Base-by-base conservation (phyloP, 2,329 filamentous ascomycete genomes). In the Sporothrix variecibatus region DNA sequence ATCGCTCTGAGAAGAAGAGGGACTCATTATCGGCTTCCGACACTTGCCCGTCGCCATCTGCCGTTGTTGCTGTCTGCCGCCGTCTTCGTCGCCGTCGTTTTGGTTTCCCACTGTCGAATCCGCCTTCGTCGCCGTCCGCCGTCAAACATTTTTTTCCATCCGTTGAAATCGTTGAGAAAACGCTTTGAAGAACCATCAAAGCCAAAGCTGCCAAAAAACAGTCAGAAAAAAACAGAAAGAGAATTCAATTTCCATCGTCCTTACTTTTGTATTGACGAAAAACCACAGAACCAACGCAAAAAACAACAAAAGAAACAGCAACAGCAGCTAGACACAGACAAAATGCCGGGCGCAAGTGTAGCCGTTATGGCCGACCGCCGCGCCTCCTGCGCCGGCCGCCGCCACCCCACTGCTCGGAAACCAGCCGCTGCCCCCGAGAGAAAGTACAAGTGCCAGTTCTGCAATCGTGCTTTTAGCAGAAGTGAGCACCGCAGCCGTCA, bases 371-470 rank as follows among this genome's bases (percentile, higher is more conserved):
- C 85, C 90, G 79, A 86, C 92, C 81, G 84, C 89, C 79, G 88
- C 89, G 81, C 86, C 90, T 81, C 89, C 94, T 81, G 89, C 91
- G 81, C 88, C 92, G 82, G 89, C 89, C 11, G 53, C 67, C 65
- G 28, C 94, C 81, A 89, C 91, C 81, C 88, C 92, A 88, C 89
- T 79, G 88, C 92, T 80, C 91, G 93, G 84, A 97, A 97, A 85
- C 84, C 92, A 78, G 87, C 92, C 76, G 85, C 91, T 79, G 92
- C 90, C 79, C 94, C 95, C 73, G 96, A 98, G 87, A 95, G 97
- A 87, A 97, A 98, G 85, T 99, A 99, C 90, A 98, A 98, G 84
- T 99, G 96, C 86, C 94, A 97, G 87, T 98, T 97, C 85, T 98
- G 96, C 87, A 95, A 95, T 85, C 90, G 96, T 84, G 96, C 96